Evolutionary conservation across 257 asterid species (phyloP).

Genomic region (Scutellaria galericulata): DNA sequence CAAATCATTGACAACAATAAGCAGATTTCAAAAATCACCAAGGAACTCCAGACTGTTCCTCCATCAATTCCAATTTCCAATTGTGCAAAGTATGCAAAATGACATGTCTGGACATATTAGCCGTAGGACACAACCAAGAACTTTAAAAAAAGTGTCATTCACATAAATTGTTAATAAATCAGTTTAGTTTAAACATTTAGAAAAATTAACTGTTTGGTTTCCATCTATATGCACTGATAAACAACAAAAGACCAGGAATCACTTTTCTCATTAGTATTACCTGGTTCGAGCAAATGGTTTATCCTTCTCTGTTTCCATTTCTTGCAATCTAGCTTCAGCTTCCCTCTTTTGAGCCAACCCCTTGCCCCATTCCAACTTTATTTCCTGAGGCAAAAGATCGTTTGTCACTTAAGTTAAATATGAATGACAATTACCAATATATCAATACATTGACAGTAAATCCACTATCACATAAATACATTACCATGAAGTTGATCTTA

Average conservation of each 20-base stretch:
- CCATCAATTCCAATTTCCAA: background rate
- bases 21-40: background rate
- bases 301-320: slow-evolving; percentile 82
- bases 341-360: slow-evolving; percentile 94
- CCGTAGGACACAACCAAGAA: slow-evolving; percentile 3
- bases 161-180: background rate
- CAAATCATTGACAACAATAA: slow-evolving; percentile 7
- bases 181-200: slow-evolving; percentile 2
- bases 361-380: slow-evolving; percentile 93
- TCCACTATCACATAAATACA: background rate
- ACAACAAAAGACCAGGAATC: background rate
- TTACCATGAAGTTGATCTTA: background rate
- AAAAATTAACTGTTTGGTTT: background rate
- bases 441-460: slow-evolving; percentile 11
- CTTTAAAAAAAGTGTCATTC: background rate
- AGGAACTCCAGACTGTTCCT: slow-evolving; percentile 4
- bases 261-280: slow-evolving; percentile 38
- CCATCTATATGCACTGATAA: background rate
- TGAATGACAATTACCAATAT: slow-evolving; percentile 9
- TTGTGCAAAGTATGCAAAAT: slow-evolving; percentile 1
- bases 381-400: slow-evolving; percentile 58
- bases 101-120: background rate
- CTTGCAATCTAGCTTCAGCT: slow-evolving; percentile 76
- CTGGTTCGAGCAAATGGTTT: slow-evolving; percentile 94
- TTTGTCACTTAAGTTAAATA: slow-evolving; percentile 8